Base-by-base conservation (phyloP, 768 basidiomycete genomes). In the Collybia nuda region DNA sequence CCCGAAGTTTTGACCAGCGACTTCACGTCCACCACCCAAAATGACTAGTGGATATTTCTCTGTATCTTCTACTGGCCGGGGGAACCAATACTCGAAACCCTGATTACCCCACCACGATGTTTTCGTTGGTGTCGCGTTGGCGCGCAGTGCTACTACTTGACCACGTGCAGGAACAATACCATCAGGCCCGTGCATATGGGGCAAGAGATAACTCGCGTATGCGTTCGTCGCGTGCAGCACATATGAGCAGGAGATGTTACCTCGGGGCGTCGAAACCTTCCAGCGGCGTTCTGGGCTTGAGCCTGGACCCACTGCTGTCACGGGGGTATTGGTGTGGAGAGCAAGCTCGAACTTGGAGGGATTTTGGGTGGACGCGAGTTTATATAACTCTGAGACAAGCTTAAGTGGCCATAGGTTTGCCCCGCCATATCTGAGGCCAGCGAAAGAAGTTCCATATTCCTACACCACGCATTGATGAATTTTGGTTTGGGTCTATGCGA, bases 181-280 rank as follows among this genome's bases (percentile, higher is more conserved):
- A 0, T 57, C 53, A 11, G 73, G 72, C 0, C 84, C 81, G 5
- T 73, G 58, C 23, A 93, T 62, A 52, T 82, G 78, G 0, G 90
- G 88, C 12, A 97, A 72, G 32, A 96, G 78, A 57, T 88, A 77
- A 4, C 85, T 80, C 14, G 85, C 81, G 53, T 95, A 94, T 0
- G 74, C 94, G 58, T 97, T 97, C 11, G 91, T 94, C 0, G 91
- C 91, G 62, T 94, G 91, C 2, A 97, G 70, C 35, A 96, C 79
- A 52, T 84, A 82, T 18, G 73, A 66, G 55, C 87, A 84, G 2
- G 63, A 36, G 18, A 93, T 62, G 1, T 60, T 55, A 1, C 93
- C 92, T 17, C 90, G 79, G 0, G 84, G 77, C 0, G 92, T 94
- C 3, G 63, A 56, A 11, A 89, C 63, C 0, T 61, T 62, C 86